A percentile compares a stretch with the other conserved stretches of the same genome.
phyloP scores from a whole-genome alignment of 495 filamentous ascomycete genomes.

The Penicillium verhagenii region DNA sequence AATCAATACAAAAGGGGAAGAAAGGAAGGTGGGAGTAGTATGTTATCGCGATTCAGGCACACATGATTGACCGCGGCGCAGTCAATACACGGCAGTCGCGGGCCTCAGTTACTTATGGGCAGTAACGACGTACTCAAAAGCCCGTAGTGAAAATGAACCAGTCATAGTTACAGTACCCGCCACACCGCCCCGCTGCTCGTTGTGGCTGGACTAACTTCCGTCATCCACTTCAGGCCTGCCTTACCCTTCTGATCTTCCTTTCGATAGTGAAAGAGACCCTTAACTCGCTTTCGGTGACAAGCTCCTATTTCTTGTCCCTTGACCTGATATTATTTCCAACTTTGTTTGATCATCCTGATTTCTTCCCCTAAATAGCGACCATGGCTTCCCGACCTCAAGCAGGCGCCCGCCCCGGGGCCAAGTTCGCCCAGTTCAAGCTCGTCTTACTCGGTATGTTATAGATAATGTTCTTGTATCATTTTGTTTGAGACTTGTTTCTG shows the following conservation, averaged over 20 bases:
- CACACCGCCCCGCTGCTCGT: slow-evolving; percentile 32
- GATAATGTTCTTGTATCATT: not conserved
- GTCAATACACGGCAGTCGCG: slow-evolving; percentile 13
- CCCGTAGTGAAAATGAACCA: not conserved
- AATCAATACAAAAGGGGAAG: slow-evolving; percentile 2
- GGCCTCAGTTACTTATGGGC: slow-evolving; percentile 4
- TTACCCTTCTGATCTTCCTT: slow-evolving; percentile 18
- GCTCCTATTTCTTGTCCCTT: slow-evolving; percentile 7
- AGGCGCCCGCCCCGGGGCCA: slow-evolving; percentile 71
- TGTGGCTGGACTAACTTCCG: slow-evolving; percentile 31
- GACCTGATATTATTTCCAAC: not conserved
- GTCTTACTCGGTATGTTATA: slow-evolving; percentile 78
- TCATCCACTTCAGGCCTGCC: slow-evolving; percentile 29
- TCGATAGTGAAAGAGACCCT: slow-evolving; percentile 3
- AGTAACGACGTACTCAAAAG: not conserved
- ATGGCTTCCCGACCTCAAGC: slow-evolving; percentile 83
- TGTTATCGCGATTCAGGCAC: slow-evolving; percentile 21
- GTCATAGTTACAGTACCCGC: slow-evolving; percentile 15
- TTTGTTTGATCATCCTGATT: not conserved
- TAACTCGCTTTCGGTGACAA: not conserved
- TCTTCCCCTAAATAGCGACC: slow-evolving; percentile 26
- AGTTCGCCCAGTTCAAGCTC: slow-evolving; percentile 99
- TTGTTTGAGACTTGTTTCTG: not conserved
- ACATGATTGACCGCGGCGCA: slow-evolving; percentile 28
- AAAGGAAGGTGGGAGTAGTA: slow-evolving; percentile 8